Percentiles rank a stretch among this genome's conserved stretches.
Evolutionary conservation across 345 rosid species (phyloP).

Genomic region (Rhodomyrtus tomentosa): DNA sequence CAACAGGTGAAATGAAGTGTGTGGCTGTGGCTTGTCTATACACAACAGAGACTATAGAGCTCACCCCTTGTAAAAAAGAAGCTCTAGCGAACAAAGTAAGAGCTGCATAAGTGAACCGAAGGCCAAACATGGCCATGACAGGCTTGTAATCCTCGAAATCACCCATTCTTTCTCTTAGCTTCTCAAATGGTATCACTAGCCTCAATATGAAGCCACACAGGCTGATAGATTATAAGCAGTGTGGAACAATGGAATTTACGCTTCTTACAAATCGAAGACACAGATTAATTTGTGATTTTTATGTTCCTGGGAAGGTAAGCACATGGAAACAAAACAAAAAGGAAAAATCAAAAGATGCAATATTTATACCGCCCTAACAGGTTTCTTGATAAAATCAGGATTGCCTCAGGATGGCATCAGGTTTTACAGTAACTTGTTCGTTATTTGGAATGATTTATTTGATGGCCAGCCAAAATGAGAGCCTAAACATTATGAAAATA

Average conservation of each 20-base stretch:
- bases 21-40: conserved; percentile 29
- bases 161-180: background rate
- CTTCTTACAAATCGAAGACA: background rate
- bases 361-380: background rate
- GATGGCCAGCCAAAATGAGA: background rate
- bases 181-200: background rate
- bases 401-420: background rate
- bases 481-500: background rate
- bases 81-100: conserved; percentile 17
- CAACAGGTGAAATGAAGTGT: conserved; percentile 18
- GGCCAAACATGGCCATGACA: conserved; percentile 16
- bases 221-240: background rate
- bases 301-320: background rate
- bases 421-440: background rate
- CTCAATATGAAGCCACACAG: background rate
- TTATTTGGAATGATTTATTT: background rate
- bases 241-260: background rate
- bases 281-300: background rate
- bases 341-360: background rate
- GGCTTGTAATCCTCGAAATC: conserved; percentile 13
- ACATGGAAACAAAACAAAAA: background rate
- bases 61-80: conserved; percentile 23
- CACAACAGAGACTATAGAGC: conserved; percentile 23
- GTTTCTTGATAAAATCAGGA: background rate
- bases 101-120: conserved; percentile 20